These are phyloP conservation scores for fission yeast (Schizosaccharomyces pombe) DNA, from an alignment of 805 yeast genomes.

Conservation along the genomic window DNA sequence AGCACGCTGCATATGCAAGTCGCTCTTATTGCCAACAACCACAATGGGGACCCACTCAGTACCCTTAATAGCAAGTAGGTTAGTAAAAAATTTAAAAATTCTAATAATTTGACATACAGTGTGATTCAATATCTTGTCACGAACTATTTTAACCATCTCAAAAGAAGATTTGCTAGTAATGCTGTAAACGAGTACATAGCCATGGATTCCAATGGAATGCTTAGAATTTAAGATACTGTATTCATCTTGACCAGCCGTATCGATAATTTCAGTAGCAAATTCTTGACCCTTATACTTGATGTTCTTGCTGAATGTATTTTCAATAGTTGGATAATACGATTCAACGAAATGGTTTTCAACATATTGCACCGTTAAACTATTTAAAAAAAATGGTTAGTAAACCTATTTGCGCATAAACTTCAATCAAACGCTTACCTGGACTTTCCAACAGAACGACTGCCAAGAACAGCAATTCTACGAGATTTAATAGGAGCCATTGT, in stretches of 20 bases:
- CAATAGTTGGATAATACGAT: conserved; percentile 74
- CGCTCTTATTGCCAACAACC: conserved; percentile 55
- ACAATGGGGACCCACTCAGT: conserved; percentile 52
- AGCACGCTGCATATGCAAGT: conserved; percentile 41
- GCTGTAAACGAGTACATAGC: conserved; percentile 59
- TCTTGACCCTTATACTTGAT: conserved; percentile 48
- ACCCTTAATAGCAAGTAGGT: conserved; percentile 18
- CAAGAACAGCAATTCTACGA: conserved; percentile 65
- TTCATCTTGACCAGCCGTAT: conserved; percentile 78
- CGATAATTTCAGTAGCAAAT: conserved; percentile 62
- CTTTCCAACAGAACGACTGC: conserved; percentile 64
- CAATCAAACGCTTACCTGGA: conserved; percentile 2
- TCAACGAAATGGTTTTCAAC: conserved; percentile 78
- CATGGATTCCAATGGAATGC: conserved; percentile 60
- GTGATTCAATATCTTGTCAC: conserved; percentile 59
- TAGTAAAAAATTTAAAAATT: neutral
- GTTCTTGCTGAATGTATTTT: conserved; percentile 55
- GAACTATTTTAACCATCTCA: conserved; percentile 47
- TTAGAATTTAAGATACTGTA: conserved; percentile 59
- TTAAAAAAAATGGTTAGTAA: conserved; percentile 20
- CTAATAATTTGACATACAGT: conserved; percentile 6
- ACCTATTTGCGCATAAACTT: neutral
- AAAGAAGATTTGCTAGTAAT: conserved; percentile 58
- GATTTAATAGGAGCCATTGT: conserved; percentile 20
- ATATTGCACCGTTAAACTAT: conserved; percentile 65